Conservation (phyloP, 495 filamentous ascomycete species). For the Penicillium canariense region DNA sequence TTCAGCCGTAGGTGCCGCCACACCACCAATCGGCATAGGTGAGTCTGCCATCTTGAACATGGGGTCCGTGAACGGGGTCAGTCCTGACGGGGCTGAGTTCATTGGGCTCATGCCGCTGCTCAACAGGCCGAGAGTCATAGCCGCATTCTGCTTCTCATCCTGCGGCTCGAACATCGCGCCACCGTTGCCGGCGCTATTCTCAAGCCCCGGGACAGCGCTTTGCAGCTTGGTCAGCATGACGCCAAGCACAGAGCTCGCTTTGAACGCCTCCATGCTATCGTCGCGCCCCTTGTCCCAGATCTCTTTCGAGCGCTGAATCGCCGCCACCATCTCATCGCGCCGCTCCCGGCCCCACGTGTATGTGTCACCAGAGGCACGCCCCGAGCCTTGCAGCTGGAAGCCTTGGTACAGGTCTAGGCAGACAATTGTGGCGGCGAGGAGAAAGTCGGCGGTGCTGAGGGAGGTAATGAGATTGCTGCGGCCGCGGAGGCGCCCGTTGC, state of each 20-base stretch:
- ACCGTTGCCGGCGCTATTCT: slow-evolving; percentile 16
- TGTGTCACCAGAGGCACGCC: slow-evolving; percentile 47
- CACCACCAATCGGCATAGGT: slow-evolving; percentile 35
- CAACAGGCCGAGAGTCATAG: slow-evolving; percentile 79
- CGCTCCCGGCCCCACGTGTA: slow-evolving; percentile 70
- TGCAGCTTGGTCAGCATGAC: slow-evolving; percentile 79
- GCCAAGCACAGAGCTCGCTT: slow-evolving; percentile 70
- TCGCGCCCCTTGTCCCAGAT: slow-evolving; percentile 79
- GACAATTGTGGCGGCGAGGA: slow-evolving; percentile 86
- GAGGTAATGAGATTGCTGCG: slow-evolving; percentile 74
- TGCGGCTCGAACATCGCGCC: slow-evolving; percentile 31
- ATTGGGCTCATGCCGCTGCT: slow-evolving; percentile 68
- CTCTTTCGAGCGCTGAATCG: slow-evolving; percentile 65
- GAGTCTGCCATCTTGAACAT: slow-evolving; percentile 34
- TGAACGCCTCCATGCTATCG: slow-evolving; percentile 83
- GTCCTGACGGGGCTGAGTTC: slow-evolving; percentile 39
- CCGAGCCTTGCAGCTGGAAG: slow-evolving; percentile 34
- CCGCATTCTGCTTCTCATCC: slow-evolving; percentile 60
- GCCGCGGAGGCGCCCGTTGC: slow-evolving; percentile 66
- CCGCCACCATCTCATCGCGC: slow-evolving; percentile 69
- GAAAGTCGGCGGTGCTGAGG: slow-evolving; percentile 78
- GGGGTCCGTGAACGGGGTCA: slow-evolving; percentile 31
- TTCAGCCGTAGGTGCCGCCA: slow-evolving; percentile 28
- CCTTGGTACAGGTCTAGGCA: slow-evolving; percentile 70
- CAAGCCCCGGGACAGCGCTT: slow-evolving; percentile 28